phyloP scores from a whole-genome alignment of 73 alveolate genomes.

The Paramecium tetraurelia region DNA sequence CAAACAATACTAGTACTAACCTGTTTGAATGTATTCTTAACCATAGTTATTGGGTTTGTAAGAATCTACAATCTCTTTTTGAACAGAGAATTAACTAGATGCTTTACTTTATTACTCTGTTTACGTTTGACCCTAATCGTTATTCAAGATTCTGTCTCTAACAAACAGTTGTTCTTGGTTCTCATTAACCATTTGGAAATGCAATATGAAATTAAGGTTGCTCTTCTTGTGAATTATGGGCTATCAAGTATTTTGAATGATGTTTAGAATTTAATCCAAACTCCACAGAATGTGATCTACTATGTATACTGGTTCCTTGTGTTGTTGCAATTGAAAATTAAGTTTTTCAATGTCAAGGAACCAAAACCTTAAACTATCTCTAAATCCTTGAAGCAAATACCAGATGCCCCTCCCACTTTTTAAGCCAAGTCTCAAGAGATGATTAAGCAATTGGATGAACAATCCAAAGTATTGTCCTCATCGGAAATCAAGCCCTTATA shows the following conservation, averaged over 20 bases:
- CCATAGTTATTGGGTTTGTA: background rate
- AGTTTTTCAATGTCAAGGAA: background rate
- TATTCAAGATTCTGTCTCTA: background rate
- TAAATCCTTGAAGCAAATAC: background rate
- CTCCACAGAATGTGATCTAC: background rate
- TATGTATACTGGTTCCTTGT: background rate
- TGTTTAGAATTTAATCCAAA: background rate
- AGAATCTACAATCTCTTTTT: background rate
- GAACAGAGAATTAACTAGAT: background rate
- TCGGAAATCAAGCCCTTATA: background rate
- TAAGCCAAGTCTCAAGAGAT: background rate
- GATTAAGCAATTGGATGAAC: background rate
- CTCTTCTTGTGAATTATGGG: background rate
- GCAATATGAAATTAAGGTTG: background rate
- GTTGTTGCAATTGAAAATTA: background rate
- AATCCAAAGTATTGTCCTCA: background rate
- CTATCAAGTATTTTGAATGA: background rate
- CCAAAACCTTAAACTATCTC: background rate
- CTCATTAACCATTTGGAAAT: background rate
- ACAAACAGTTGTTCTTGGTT: background rate
- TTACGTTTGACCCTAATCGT: background rate
- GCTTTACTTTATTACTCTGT: background rate
- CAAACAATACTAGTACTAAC: background rate
- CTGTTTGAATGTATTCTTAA: background rate
- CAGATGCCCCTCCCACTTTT: background rate